phyloP scores from a whole-genome alignment of 2,329 filamentous ascomycete genomes.

The Chrysosporium queenslandicum region DNA sequence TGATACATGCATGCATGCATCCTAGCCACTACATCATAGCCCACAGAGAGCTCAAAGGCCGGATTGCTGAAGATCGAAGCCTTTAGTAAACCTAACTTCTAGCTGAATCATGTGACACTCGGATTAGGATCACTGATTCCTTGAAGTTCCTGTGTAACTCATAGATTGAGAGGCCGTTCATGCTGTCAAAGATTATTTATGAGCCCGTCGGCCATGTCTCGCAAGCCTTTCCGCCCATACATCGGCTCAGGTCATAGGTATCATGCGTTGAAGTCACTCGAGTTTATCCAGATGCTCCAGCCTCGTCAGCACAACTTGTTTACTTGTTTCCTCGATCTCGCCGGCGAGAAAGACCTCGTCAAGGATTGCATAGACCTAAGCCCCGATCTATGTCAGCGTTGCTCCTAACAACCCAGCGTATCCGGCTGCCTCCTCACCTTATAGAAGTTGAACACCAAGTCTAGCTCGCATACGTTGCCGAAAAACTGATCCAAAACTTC shows the following conservation, averaged over 20 bases:
- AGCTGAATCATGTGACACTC: background rate
- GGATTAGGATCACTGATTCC: background rate
- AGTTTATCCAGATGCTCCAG: slow-evolving; percentile 94
- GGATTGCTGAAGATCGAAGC: background rate
- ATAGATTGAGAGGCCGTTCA: background rate
- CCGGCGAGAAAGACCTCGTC: slow-evolving; percentile 97
- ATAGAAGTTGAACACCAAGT: slow-evolving; percentile 68
- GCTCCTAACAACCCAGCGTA: background rate
- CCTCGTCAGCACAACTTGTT: slow-evolving; percentile 89
- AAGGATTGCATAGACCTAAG: slow-evolving; percentile 85
- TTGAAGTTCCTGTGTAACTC: background rate
- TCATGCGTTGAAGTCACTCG: slow-evolving; percentile 51
- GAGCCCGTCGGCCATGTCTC: background rate
- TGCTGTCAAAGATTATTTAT: too few species aligned
- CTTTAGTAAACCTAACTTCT: background rate
- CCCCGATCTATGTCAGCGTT: background rate
- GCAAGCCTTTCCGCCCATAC: too few species aligned
- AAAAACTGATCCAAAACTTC: slow-evolving; percentile 98
- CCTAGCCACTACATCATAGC: background rate
- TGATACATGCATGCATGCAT: too few species aligned
- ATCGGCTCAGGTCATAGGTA: too few species aligned
- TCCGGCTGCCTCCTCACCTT: slow-evolving; percentile 42
- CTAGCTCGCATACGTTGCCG: slow-evolving; percentile 96
- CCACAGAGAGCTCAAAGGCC: background rate
- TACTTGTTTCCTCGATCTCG: slow-evolving; percentile 97